phyloP scores from a whole-genome alignment of 805 yeast genomes.

The Wickerhamiella brachini region DNA sequence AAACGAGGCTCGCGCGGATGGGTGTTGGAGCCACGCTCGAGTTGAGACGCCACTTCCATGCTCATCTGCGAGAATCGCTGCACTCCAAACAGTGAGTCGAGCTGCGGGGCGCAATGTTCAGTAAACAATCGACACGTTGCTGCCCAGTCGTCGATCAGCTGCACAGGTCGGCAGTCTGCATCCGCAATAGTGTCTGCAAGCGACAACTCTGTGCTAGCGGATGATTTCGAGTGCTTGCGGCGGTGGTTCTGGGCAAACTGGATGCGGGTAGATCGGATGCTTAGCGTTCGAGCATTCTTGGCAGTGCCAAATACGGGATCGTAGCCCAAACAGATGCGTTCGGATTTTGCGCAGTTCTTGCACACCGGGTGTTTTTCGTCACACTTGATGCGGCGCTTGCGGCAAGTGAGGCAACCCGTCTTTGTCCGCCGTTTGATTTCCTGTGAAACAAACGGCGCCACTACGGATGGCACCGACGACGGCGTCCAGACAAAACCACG shows the following conservation, averaged over 20 bases:
- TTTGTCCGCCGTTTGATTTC: constrained; percentile 45
- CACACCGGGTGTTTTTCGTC: constrained; percentile 63
- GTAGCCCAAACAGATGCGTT: constrained; percentile 57
- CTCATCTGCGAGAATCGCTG: constrained; percentile 13
- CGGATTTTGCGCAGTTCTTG: constrained; percentile 49
- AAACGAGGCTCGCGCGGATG: constrained; percentile 8
- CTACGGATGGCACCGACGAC: neutral
- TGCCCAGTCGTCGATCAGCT: neutral
- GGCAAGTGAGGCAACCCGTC: constrained; percentile 65
- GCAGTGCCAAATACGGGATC: constrained; percentile 28
- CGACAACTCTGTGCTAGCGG: neutral
- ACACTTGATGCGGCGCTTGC: constrained; percentile 58
- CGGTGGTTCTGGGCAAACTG: constrained; percentile 6
- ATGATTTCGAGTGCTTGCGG: neutral
- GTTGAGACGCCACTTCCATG: constrained; percentile 6
- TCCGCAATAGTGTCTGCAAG: neutral
- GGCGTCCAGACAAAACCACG: constrained; percentile 1
- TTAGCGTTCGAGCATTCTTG: constrained; percentile 4
- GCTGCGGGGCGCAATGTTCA: constrained; percentile 10
- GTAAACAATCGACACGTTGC: neutral
- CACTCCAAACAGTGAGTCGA: constrained; percentile 19
- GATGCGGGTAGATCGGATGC: constrained; percentile 5
- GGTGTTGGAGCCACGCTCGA: constrained; percentile 1
- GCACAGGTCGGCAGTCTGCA: neutral
- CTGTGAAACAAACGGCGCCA: constrained; percentile 5